Conservation (phyloP, 2,329 filamentous ascomycete genomes). For the Stachybotrys chartarum region DNA sequence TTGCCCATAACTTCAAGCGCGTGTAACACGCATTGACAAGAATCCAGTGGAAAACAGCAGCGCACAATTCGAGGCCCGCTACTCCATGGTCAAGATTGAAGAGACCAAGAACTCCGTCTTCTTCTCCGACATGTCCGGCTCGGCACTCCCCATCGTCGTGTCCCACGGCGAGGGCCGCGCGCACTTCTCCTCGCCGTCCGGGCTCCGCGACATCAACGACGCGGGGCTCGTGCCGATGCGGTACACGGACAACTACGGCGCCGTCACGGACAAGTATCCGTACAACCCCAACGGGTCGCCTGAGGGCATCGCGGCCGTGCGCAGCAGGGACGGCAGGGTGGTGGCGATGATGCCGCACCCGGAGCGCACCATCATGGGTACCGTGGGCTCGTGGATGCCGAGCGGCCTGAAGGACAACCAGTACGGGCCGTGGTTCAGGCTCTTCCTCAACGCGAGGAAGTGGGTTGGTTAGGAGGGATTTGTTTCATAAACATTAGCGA, state of each 20-base stretch:
- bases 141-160: constrained; percentile 75
- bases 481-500: background rate
- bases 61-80: constrained; percentile 85
- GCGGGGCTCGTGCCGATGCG: constrained; percentile 68
- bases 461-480: constrained; percentile 58
- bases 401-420: constrained; percentile 51
- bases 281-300: constrained; percentile 83
- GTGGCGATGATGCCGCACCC: constrained; percentile 92
- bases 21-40: background rate
- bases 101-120: constrained; percentile 68
- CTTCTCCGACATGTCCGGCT: constrained; percentile 80
- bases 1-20: background rate
- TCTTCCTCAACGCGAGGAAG: constrained; percentile 81
- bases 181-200: constrained; percentile 50
- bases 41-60: constrained; percentile 64
- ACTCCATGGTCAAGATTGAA: constrained; percentile 72
- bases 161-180: constrained; percentile 91
- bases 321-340: constrained; percentile 70
- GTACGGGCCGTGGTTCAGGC: constrained; percentile 74
- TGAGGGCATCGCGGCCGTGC: constrained; percentile 71
- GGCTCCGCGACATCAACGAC: constrained; percentile 48
- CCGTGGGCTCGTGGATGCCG: constrained; percentile 70
- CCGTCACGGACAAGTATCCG: constrained; percentile 75
- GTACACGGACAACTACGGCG: constrained; percentile 75
- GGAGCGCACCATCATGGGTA: constrained; percentile 78